Base-by-base conservation (phyloP, 2,329 filamentous ascomycete genomes). In the Botrytis cinerea region DNA sequence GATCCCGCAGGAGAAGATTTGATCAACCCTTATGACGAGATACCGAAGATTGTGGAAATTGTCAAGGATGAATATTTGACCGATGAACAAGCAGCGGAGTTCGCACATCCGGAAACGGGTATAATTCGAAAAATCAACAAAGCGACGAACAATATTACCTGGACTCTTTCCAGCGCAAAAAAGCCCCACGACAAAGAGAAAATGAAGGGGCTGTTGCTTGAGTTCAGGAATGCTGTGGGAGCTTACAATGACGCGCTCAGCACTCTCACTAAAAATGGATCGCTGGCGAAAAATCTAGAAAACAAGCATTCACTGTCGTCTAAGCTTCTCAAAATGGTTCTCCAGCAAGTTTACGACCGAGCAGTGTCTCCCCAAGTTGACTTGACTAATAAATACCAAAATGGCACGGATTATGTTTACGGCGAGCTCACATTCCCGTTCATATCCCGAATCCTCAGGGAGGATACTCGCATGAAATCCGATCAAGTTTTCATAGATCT, bases 371-470 rank as follows among this genome's bases (percentile, higher is more conserved):
- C 94, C 9, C 90, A 92, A 75, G 94, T 97, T 38, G 93, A 97
- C 76, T 89, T 91, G 16, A 88, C 98, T 20, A 90, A 90, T 74
- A 91, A 93, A 78, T 98, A 98, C 81, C 90, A 96, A 80, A 94
- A 94, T 80, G 95, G 95, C 78, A 93, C 93, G 77, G 94, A 97
- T 82, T 95, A 97, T 78, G 93, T 97, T 57, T 99, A 99, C 80
- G 96, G 96, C 80, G 96, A 99, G 82, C 88, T 99, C 40, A 86
- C 96, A 45, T 92, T 94, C 32, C 90, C 91, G 2, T 97, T 99
- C 80, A 89, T 96, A 76, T 92, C 92, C 75, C 89, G 91, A 73
- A 93, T 98, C 74, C 90, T 99, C 78, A 88, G 91, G 25, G 86
- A 90, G 81, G 71, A 72, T 68, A 92, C 92, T 4, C 86, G 89